A percentile compares a stretch with the other conserved stretches of the same genome.
Evolutionary conservation across 2,329 filamentous ascomycete genomes (phyloP).

Genomic region (Teratosphaeria viscida): DNA sequence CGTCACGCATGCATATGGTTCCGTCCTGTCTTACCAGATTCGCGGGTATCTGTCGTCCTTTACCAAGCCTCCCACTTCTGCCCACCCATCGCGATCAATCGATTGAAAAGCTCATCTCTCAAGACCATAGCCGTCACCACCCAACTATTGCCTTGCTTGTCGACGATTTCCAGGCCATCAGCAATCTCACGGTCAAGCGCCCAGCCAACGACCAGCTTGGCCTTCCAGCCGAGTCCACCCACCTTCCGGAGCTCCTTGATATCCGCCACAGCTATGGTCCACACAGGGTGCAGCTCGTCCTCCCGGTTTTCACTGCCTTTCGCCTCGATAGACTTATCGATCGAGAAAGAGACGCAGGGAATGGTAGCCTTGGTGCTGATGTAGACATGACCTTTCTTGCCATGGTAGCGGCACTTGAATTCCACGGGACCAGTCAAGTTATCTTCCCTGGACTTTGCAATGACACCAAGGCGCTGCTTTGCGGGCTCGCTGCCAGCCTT

Average conservation of each 20-base stretch:
- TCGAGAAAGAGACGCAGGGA: slow-evolving; percentile 57
- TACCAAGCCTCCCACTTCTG: slow-evolving; percentile 79
- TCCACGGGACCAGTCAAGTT: slow-evolving; percentile 55
- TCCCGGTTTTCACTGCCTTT: slow-evolving; percentile 36
- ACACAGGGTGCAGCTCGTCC: slow-evolving; percentile 48
- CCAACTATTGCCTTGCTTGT: slow-evolving; percentile 44
- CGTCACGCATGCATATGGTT: neutral
- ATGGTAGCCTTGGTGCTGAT: slow-evolving; percentile 57
- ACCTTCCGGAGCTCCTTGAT: slow-evolving; percentile 68
- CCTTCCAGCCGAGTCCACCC: slow-evolving; percentile 76
- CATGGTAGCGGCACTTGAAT: slow-evolving; percentile 62
- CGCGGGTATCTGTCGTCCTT: neutral
- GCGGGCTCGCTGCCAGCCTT: slow-evolving; percentile 51
- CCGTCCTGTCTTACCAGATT: neutral
- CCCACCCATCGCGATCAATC: slow-evolving; percentile 61
- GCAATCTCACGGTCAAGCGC: slow-evolving; percentile 62
- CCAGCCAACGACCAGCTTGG: slow-evolving; percentile 73
- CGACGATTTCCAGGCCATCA: slow-evolving; percentile 60
- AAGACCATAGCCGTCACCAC: slow-evolving; percentile 61
- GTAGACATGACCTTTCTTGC: slow-evolving; percentile 62
- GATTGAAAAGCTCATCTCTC: slow-evolving; percentile 71
- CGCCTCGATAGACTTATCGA: slow-evolving; percentile 39
- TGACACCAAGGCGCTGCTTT: slow-evolving; percentile 60
- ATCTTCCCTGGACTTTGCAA: slow-evolving; percentile 41
- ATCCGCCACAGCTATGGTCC: slow-evolving; percentile 60